Evolutionary conservation across 345 rosid species (phyloP), one percentile per base, ranked within the genome.

Genomic region (Angophora floribunda): DNA sequence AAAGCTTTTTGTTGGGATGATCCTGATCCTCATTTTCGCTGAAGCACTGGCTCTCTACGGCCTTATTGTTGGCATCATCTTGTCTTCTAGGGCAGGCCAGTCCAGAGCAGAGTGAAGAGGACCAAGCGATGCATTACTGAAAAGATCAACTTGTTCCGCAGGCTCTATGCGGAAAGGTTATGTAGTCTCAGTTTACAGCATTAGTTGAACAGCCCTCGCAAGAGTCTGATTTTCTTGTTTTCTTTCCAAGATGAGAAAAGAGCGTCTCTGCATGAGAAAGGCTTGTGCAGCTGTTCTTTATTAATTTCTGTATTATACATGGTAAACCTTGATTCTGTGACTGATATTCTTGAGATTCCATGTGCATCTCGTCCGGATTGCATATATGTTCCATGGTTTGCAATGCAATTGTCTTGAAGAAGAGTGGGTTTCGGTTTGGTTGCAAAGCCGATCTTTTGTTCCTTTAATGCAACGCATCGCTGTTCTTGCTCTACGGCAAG

Each of bases 11-110:
- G 98, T 96, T 7, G 99, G 99, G 85, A 97, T 97, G 98, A 97
- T 97, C 90, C 97, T 97, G 79, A 97, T 97, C 92, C 97, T 96
- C 90, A 96, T 97, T 89, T 97, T 97, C 67, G 98, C 99, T 3
- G 99, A 97, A 93, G 98, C 98, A 4, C 91, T 97, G 90, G 99
- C 98, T 36, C 93, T 97, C 22, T 97, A 96, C 22, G 99, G 99
- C 41, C 97, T 96, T 80, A 97, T 97, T 51, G 97, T 96, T 7
- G 98, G 99, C 85, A 97, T 97, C 95, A 97, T 97, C 91, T 93
- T 97, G 93, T 97, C 99, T 53, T 97, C 98, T 87, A 96, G 99
- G 79, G 98, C 98, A 87, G 99, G 99, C 86, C 99, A 97, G 89
- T 96, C 99, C 65, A 94, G 98, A 94, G 99, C 97, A 32, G 98